Evolutionary conservation across 352 stramenopile genomes (phyloP).

Genomic region (Globisporangium nagaii): DNA sequence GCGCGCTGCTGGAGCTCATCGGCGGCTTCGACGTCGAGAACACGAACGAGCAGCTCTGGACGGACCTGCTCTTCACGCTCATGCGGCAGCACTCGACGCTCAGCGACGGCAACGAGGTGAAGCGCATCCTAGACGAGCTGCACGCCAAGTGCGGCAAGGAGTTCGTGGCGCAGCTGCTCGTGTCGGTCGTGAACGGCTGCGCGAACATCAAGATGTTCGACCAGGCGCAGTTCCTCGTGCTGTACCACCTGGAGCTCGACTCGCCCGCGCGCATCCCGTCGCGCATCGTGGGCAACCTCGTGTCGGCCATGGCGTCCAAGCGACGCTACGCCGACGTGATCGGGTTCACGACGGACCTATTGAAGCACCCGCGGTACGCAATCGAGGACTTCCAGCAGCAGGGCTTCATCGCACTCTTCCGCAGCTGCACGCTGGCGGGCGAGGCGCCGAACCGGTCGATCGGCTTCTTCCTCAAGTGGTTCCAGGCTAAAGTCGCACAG

Average conservation of each 20-base stretch:
- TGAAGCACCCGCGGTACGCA: slow-evolving; percentile 23
- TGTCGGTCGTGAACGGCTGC: slow-evolving; percentile 60
- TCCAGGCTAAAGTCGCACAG: slow-evolving; percentile 3
- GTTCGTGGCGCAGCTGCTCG: slow-evolving; percentile 39
- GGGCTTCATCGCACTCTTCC: slow-evolving; percentile 57
- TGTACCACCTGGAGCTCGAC: slow-evolving; percentile 33
- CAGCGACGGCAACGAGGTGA: slow-evolving; percentile 23
- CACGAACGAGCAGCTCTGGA: slow-evolving; percentile 55
- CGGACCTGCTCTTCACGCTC: slow-evolving; percentile 67
- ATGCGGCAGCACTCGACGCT: slow-evolving; percentile 37
- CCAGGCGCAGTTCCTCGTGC: slow-evolving; percentile 37
- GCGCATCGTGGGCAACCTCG: slow-evolving; percentile 44
- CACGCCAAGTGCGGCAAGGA: slow-evolving; percentile 23
- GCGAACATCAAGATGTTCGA: slow-evolving; percentile 58
- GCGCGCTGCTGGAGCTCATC: slow-evolving; percentile 47
- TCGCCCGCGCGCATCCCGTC: slow-evolving; percentile 22
- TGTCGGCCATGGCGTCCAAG: slow-evolving; percentile 39
- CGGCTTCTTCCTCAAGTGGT: slow-evolving; percentile 35
- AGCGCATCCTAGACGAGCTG: slow-evolving; percentile 29
- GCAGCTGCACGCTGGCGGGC: slow-evolving; percentile 16
- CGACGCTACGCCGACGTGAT: slow-evolving; percentile 22
- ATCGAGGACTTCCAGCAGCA: slow-evolving; percentile 49
- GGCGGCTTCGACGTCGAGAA: slow-evolving; percentile 36
- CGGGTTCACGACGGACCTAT: slow-evolving; percentile 29
- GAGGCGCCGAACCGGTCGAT: slow-evolving; percentile 8